phyloP scores from a whole-genome alignment of 331 rosid genomes.

The Prunus yedoensis region DNA sequence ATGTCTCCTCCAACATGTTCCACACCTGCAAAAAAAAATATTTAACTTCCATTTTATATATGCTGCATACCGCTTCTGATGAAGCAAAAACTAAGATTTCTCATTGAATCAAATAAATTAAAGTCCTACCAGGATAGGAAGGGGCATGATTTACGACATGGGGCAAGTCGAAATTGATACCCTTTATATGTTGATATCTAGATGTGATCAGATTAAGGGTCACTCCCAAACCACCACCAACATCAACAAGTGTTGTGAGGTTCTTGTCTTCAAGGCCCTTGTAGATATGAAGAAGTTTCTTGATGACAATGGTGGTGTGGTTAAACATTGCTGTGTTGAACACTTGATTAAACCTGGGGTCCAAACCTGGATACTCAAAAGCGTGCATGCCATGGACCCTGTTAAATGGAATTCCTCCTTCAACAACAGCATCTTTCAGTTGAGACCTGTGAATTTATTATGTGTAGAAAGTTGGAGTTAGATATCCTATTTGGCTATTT shows the following conservation, averaged over 20 bases:
- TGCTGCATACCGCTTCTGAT: neutral
- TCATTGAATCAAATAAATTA: neutral
- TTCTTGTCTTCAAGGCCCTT: slow-evolving; percentile 16
- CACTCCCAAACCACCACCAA: slow-evolving; percentile 36
- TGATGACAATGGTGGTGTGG: slow-evolving; percentile 15
- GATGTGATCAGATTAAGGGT: slow-evolving; percentile 25
- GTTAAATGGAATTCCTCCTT: slow-evolving; percentile 38
- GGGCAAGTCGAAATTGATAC: slow-evolving; percentile 37
- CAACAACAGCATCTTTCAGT: slow-evolving; percentile 32
- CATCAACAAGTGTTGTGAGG: slow-evolving; percentile 29
- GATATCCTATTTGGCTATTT: too few species aligned
- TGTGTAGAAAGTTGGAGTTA: neutral
- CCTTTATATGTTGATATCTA: slow-evolving; percentile 28
- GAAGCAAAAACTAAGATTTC: too few species aligned
- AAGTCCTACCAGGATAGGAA: slow-evolving; percentile 8
- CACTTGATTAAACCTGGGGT: slow-evolving; percentile 12
- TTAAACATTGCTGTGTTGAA: slow-evolving; percentile 35
- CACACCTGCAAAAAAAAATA: slow-evolving; percentile 31
- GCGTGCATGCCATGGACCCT: slow-evolving; percentile 21
- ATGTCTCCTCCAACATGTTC: slow-evolving; percentile 56
- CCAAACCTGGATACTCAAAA: slow-evolving; percentile 23
- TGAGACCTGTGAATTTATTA: slow-evolving; percentile 13
- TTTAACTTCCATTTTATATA: neutral
- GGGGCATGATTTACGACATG: slow-evolving; percentile 32
- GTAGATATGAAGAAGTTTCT: slow-evolving; percentile 26